Evolutionary conservation across 768 basidiomycete genomes (phyloP), one percentile per base, ranked within the genome.

Genomic region (Tricholoma bakamatsutake): DNA sequence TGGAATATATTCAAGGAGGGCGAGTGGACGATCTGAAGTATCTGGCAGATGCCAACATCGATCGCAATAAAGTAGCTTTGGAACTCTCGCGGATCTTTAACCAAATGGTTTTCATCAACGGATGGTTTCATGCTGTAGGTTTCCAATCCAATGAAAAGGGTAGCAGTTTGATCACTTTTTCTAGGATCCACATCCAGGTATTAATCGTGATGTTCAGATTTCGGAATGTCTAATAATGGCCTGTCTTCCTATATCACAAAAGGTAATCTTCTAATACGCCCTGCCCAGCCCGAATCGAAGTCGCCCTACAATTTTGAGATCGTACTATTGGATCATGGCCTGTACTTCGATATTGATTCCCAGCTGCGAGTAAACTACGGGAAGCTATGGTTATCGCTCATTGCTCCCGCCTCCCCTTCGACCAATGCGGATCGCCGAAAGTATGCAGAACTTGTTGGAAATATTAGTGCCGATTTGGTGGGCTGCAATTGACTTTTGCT

Each of bases 251-350:
- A 13, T 37, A 17, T 12, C 15, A 48, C 50, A 39, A 45, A 63
- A 81, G 95, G 95, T 4, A 98, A 98, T 68, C 76, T 99, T 24
- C 76, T 98, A 28, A 97, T 99, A 46, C 84, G 97, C 54, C 84
- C 88, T 1, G 81, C 87, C 5, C 78, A 80, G 6, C 60, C 65
- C 13, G 60, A 58, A 3, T 88, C 91, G 1, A 79, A 74, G 55
- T 93, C 91, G 8, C 90, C 92, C 0, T 90, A 90, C 72, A 98
- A 98, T 67, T 98, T 98, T 62, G 97, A 99, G 66, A 89, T 98
- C 50, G 94, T 92, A 24, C 78, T 98, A 1, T 76, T 99, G 57
- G 97, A 99, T 65, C 95, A 98, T 61, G 96, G 92, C 4, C 74
- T 93, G 15, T 96, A 98, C 69, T 98, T 98, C 61, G 94, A 97